Base-by-base conservation (phyloP, 129 eudicot species). In the Lonicera japonica region DNA sequence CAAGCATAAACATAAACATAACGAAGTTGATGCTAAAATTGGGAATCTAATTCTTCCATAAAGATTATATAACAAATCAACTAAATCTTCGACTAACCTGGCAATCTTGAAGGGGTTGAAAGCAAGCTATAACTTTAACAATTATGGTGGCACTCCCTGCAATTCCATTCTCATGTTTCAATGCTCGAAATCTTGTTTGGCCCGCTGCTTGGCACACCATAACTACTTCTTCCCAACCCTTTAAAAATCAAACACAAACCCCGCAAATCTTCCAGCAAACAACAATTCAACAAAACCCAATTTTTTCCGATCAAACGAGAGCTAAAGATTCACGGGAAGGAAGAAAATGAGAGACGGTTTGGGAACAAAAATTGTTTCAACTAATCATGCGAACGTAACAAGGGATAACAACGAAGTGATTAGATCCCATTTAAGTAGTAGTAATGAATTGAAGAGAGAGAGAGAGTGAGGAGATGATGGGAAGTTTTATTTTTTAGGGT, bases 141-240 rank as follows among this genome's bases (percentile, higher is more conserved):
- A 87, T 78, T 72, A 87, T 84, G 85, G 97, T 82, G 83, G 95
- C 75, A 76, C 66, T 67, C 74, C 97, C 97, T 66, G 81, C 88
- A 73, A 79, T 84, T 73, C 98, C 98, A 82, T 71, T 82, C 64
- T 82, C 90, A 67, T 92, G 96, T 80, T 88, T 92, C 78, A 85
- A 77, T 39, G 96, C 88, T 76, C 95, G 95, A 70, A 92, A 92
- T 87, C 80, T 85, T 67, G 98, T 92, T 75, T 87, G 88, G 34
- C 95, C 74, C 22, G 98, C 98, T 69, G 96, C 91, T 87, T 92
- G 96, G 79, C 96, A 73, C 80, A 92, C 98, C 96, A 92, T 92
- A 80, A 92, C 98, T 92, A 81, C 95, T 78, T 63, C 25, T 67
- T 66, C 83, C 80, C 75, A 68, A 63, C 79, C 74, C 67, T 54